These are phyloP conservation scores for Gracilaria caudata DNA, from an alignment of 23 red algal species.

Conservation along the genomic window DNA sequence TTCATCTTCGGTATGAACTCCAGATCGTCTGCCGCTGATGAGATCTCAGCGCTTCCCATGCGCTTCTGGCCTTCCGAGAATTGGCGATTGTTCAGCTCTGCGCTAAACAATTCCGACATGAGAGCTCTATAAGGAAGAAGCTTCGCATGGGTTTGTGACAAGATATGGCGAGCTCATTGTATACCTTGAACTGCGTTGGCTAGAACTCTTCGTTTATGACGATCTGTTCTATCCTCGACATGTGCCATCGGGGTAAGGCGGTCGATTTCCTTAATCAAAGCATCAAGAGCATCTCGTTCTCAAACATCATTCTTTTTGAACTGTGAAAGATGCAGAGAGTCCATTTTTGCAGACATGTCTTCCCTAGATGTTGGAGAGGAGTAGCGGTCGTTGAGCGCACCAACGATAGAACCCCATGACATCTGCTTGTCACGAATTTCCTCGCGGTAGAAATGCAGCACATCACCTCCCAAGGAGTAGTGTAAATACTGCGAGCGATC, in stretches of 20 bases:
- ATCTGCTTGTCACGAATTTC: neutral
- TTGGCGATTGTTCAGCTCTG: neutral
- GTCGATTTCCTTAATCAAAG: neutral
- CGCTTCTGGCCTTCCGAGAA: neutral
- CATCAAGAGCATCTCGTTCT: neutral
- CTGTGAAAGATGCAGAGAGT: neutral
- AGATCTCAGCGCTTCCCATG: no score
- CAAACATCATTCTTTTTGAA: neutral
- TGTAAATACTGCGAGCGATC: neutral
- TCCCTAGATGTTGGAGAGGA: neutral
- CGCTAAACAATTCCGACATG: neutral
- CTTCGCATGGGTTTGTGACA: neutral
- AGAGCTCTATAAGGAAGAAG: neutral
- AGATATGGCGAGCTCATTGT: neutral
- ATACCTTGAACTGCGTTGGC: neutral
- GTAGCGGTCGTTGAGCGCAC: neutral
- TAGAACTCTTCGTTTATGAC: constrained; percentile 1
- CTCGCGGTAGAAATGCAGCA: neutral
- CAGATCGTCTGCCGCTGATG: neutral
- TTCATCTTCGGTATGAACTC: neutral
- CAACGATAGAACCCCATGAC: neutral
- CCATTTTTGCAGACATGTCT: neutral
- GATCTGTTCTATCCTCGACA: neutral
- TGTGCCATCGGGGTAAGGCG: neutral
- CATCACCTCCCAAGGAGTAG: neutral